phyloP scores from a whole-genome alignment of 164 flowering plant species.

The Liriodendron chinense region DNA sequence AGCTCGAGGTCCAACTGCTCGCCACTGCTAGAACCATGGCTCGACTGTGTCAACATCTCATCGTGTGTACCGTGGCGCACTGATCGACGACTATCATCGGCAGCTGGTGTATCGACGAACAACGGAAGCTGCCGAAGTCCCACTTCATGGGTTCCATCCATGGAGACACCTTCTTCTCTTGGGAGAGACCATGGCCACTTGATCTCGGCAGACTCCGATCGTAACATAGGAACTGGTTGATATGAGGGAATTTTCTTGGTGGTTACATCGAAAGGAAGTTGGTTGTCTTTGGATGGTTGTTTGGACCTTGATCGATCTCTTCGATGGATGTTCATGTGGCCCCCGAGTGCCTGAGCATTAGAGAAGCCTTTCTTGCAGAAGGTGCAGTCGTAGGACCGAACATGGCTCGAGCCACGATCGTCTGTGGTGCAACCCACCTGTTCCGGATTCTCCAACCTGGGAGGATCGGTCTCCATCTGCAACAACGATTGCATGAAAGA shows the following conservation, averaged over 20 bases:
- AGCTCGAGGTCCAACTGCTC: constrained; percentile 46
- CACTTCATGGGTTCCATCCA: constrained; percentile 1
- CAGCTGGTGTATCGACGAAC: constrained; percentile 19
- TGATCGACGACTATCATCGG: not conserved
- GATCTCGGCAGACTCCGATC: not conserved
- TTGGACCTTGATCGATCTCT: constrained; percentile 42
- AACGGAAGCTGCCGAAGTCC: constrained; percentile 20
- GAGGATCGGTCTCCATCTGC: constrained; percentile 14
- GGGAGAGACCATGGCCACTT: not conserved
- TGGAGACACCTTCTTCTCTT: constrained; percentile 1
- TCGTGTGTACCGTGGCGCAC: not conserved
- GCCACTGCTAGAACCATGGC: not conserved
- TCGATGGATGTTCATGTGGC: constrained; percentile 45
- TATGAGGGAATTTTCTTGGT: constrained; percentile 1
- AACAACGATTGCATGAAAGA: not conserved
- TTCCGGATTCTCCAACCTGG: constrained; percentile 3
- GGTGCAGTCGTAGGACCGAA: constrained; percentile 20
- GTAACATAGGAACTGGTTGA: too few relatives aligned
- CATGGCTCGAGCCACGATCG: not conserved
- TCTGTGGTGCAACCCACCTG: constrained; percentile 7
- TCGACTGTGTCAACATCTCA: constrained; percentile 8
- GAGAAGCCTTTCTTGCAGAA: constrained; percentile 35
- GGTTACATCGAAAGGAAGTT: constrained; percentile 18
- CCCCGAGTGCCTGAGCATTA: constrained; percentile 41
- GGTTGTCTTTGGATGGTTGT: constrained; percentile 15